Conservation (phyloP, 1,284 basidiomycete species). For the Trametes sp. region DNA sequence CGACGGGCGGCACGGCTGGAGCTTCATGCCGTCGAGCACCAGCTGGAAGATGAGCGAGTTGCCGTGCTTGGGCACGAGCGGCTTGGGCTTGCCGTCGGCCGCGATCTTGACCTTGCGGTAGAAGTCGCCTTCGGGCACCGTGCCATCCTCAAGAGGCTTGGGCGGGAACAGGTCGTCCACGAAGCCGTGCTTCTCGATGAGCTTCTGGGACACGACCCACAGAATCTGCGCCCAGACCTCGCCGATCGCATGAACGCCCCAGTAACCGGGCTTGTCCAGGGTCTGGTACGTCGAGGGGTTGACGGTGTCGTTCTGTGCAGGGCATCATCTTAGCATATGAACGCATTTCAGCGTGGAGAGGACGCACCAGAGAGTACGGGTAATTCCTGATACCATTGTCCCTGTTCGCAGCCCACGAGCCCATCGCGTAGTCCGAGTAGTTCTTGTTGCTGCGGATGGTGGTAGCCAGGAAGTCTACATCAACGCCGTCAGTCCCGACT, state of each 20-base stretch:
- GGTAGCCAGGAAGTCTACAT: constrained; percentile 82
- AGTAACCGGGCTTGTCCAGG: constrained; percentile 93
- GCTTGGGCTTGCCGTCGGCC: constrained; percentile 51
- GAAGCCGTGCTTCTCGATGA: constrained; percentile 87
- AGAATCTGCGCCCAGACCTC: constrained; percentile 98
- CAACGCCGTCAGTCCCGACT: neutral
- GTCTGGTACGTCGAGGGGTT: constrained; percentile 97
- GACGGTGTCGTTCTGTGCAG: constrained; percentile 64
- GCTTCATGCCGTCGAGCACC: constrained; percentile 92
- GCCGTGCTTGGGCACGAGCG: constrained; percentile 89
- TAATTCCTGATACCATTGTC: constrained; percentile 87
- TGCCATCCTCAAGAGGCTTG: constrained; percentile 62
- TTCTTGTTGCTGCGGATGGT: constrained; percentile 78
- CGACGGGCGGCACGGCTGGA: constrained; percentile 89
- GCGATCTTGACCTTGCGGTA: constrained; percentile 60
- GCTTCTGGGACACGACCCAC: constrained; percentile 80
- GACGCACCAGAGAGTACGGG: constrained; percentile 74
- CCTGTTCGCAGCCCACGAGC: constrained; percentile 91
- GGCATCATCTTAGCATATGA: neutral
- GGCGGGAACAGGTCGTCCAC: constrained; percentile 85
- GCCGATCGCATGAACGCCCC: constrained; percentile 91
- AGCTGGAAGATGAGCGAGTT: constrained; percentile 91
- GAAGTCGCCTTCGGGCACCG: constrained; percentile 74
- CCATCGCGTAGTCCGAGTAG: constrained; percentile 89
- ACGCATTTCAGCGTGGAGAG: neutral